These are phyloP conservation scores for Cicer arietinum DNA, from an alignment of 306 rosid species.

Conservation along the genomic window DNA sequence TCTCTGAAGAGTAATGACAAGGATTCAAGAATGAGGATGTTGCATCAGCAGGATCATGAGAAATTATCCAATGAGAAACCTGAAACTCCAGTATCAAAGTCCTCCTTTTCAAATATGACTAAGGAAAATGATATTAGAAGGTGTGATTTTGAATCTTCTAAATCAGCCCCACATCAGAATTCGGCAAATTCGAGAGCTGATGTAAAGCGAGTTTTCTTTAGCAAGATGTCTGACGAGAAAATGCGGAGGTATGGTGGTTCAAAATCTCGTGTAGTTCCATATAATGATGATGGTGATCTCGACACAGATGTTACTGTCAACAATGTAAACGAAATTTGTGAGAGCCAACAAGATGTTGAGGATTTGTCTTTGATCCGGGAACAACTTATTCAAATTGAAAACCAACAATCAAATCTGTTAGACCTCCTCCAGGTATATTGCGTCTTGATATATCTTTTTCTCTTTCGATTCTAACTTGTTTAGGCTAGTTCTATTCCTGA, in stretches of 20 bases:
- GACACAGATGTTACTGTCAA: conserved; percentile 47
- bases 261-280: conserved; percentile 82
- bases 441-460: conserved; percentile 29
- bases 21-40: conserved; percentile 48
- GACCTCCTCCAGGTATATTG: conserved; percentile 83
- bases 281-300: conserved; percentile 51
- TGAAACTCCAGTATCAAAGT: conserved; percentile 53
- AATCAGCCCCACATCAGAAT: conserved; percentile 45
- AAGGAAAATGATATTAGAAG: conserved; percentile 53
- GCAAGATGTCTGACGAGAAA: conserved; percentile 66
- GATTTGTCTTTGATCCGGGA: conserved; percentile 81
- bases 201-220: conserved; percentile 56
- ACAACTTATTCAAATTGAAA: conserved; percentile 94
- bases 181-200: conserved; percentile 49
- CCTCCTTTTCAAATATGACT: conserved; percentile 48
- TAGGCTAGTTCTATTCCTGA: conserved; percentile 30
- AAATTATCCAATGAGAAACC: conserved; percentile 55
- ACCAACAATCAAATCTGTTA: conserved; percentile 84
- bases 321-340: conserved; percentile 56
- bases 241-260: conserved; percentile 55
- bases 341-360: conserved; percentile 76
- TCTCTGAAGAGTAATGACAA: conserved; percentile 49
- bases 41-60: conserved; percentile 53
- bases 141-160: conserved; percentile 47
- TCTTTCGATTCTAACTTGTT: background rate